Evolutionary conservation across 1,139 yeast species (phyloP).

Genomic region (Candida frijolesensis): DNA sequence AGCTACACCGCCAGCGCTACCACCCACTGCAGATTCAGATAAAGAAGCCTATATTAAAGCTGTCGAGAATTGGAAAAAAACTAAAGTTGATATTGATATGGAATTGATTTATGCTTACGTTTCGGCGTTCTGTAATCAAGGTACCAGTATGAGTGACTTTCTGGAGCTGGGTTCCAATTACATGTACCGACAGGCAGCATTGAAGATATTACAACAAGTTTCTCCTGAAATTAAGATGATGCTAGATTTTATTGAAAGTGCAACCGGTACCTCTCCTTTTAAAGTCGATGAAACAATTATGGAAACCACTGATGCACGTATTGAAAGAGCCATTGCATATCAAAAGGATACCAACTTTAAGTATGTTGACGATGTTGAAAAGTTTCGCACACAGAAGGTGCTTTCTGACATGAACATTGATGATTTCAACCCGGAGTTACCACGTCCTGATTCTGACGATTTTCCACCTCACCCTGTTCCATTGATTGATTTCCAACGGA

Average conservation of each 20-base stretch:
- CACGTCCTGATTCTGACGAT: conserved; percentile 27
- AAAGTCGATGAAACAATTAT: conserved; percentile 4
- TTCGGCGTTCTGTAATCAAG: conserved; percentile 32
- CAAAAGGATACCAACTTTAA: too few species aligned
- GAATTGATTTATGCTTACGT: conserved; percentile 32
- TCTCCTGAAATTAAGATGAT: conserved; percentile 32
- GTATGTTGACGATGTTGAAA: too few species aligned
- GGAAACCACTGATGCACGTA: conserved; percentile 19
- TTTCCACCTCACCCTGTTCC: conserved; percentile 18
- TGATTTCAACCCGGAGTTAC: conserved; percentile 30
- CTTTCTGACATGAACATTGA: conserved; percentile 4
- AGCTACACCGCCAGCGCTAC: conserved; percentile 33
- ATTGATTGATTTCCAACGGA: conserved; percentile 36
- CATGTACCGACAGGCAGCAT: conserved; percentile 24
- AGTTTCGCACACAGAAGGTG: too few species aligned
- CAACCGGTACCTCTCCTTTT: conserved; percentile 7
- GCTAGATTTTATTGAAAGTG: conserved; percentile 18
- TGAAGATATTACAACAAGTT: conserved; percentile 10
- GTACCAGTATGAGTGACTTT: conserved; percentile 29
- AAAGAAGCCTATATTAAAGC: neutral
- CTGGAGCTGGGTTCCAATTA: conserved; percentile 31
- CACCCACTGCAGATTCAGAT: neutral
- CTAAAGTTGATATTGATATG: conserved; percentile 13
- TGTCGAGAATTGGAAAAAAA: conserved; percentile 5
- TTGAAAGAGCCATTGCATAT: conserved; percentile 11